Conservation (phyloP, 371 early-diverging fungal genomes). For the Lichtheimia ornata region DNA sequence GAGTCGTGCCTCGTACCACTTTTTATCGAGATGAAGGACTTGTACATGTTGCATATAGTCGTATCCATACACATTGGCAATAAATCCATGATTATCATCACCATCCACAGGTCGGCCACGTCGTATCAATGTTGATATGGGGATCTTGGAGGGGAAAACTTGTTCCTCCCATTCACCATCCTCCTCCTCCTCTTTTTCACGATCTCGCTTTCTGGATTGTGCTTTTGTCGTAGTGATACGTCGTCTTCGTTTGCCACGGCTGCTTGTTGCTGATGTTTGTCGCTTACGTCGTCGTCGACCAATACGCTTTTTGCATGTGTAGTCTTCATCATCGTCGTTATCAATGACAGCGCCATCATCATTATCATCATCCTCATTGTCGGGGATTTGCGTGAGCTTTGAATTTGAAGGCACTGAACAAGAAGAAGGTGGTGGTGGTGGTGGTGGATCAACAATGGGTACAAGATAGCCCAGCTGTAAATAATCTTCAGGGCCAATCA, state of each 20-base stretch:
- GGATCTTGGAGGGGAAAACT: not conserved
- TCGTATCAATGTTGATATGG: conserved; percentile 2
- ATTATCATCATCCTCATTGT: not conserved
- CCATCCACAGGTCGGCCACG: conserved; percentile 8
- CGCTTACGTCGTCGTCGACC: conserved; percentile 3
- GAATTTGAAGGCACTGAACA: too few relatives aligned
- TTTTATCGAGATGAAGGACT: conserved; percentile 49
- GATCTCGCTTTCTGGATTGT: not conserved
- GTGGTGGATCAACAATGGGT: conserved; percentile 9
- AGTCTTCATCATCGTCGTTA: not conserved
- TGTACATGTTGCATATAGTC: conserved; percentile 58
- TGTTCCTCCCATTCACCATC: not conserved
- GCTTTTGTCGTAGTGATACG: not conserved
- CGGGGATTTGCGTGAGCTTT: too few relatives aligned
- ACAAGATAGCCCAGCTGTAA: conserved; percentile 32
- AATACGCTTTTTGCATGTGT: not conserved
- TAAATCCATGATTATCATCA: conserved; percentile 26
- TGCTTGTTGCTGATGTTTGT: conserved; percentile 15
- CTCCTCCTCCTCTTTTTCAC: conserved; percentile 4
- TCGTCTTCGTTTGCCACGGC: not conserved
- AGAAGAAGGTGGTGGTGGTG: not conserved
- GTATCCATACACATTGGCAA: conserved; percentile 59
- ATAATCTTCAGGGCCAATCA: conserved; percentile 43
- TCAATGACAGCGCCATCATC: conserved; percentile 4
- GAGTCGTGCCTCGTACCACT: conserved; percentile 56